Base-by-base conservation (phyloP, 2,329 filamentous ascomycete genomes). In the Alternaria arborescens region DNA sequence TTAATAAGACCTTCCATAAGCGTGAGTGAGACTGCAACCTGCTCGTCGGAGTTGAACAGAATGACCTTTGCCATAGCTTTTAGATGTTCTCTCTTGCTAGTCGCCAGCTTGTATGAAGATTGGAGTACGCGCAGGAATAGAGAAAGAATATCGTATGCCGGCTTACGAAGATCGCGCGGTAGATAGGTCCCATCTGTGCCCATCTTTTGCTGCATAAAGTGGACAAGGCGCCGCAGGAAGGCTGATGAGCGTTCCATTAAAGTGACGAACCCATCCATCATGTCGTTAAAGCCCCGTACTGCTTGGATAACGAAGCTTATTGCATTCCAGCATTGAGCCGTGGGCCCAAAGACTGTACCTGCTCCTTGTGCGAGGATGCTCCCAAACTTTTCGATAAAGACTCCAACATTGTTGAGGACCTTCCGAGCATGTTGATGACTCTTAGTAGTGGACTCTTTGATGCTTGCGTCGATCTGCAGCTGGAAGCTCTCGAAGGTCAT, bases 301-400 rank as follows among this genome's bases (percentile, higher is more conserved):
- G 58, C 59, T 40, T 53, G 43, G 8, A 65, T 42, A 8, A 68
- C 55, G 36, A 68, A 60, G 18, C 56, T 68, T 16, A 68, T 63
- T 0, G 64, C 66, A 28, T 65, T 68, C 62, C 63, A 68, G 20
- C 64, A 68, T 40, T 67, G 64, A 4, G 53, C 47, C n/a, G 47
- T 34, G 16, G 59, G 61, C 1, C 55, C 60, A n/a, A 67, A 68
- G 12, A 61, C 51, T 1, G 61, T 44, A 20, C 59, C 44, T 2
- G 60, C 55, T 16, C 48, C 56, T 26, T 59, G 50, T 22, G 60
- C 58, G 32, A 68, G 50, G 1, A 53, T 44, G 20, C 28, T 8
- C 5, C 51, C 51, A 53, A 53, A 53, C 20, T 53, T 14, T 1
- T 53, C 51, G 3, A 53, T n/a, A 36, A 40, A 53, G 10, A 0